Conservation (phyloP, 192 early-diverging fungal species). For the Coemansia sp. region DNA sequence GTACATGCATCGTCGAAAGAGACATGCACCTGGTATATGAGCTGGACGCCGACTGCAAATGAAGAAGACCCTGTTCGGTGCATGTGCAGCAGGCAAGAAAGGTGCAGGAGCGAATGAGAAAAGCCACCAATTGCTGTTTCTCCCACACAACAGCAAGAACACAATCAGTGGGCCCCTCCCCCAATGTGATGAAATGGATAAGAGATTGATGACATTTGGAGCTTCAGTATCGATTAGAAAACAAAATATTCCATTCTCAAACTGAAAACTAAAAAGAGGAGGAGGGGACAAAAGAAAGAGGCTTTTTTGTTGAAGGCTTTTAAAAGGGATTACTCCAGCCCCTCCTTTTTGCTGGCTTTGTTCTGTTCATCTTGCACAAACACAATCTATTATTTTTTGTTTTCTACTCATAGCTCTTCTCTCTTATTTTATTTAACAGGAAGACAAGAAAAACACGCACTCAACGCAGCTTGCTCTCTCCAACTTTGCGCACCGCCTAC, state of each 20-base stretch:
- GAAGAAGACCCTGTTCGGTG: not conserved
- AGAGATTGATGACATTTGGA: not conserved
- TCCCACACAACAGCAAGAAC: too few relatives aligned
- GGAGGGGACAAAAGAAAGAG: not conserved
- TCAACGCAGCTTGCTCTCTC: too few relatives aligned
- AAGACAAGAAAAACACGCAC: not conserved
- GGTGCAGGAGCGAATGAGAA: not conserved
- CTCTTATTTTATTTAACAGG: not conserved
- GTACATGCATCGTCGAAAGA: too few relatives aligned
- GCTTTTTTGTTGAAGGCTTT: not conserved
- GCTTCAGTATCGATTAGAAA: not conserved
- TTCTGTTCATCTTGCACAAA: not conserved
- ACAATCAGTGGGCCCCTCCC: too few relatives aligned
- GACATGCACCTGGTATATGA: too few relatives aligned
- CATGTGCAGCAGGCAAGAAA: constrained; percentile 1
- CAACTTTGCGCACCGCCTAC: too few relatives aligned
- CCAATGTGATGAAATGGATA: not conserved
- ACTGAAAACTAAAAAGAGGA: not conserved
- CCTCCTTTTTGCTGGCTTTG: not conserved
- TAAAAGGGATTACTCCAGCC: not conserved
- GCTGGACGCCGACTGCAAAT: not conserved
- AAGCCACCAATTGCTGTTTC: not conserved
- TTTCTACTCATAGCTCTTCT: not conserved
- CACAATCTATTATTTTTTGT: not conserved
- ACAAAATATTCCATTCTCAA: not conserved